Evolutionary conservation across 2,329 filamentous ascomycete genomes (phyloP), one percentile per base, ranked within the genome.

Genomic region (Exophiala oligosperma): DNA sequence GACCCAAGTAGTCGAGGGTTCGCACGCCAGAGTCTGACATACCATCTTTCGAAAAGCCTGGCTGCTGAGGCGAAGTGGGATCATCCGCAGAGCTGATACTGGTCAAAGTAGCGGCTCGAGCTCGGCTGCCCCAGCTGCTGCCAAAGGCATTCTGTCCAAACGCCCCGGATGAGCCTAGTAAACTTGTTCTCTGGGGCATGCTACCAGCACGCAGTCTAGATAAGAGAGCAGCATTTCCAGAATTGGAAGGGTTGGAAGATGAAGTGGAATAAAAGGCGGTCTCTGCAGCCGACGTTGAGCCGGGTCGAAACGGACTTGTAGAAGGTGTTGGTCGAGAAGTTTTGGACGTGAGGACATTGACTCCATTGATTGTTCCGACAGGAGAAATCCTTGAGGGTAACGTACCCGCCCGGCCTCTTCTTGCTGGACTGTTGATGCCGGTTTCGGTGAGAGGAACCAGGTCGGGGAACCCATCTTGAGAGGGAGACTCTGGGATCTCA

Each of bases 401-500:
- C 2, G 94, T 99, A 66, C 94, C 94, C 60, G 94, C 94, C 72
- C 94, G 86, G 67, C 91, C 89, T 71, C 94, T 87, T 64, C 94
- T 86, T 49, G 86, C 84, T 68, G 89, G 82, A 56, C 79, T 76
- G 66, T 88, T 85, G 60, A 88, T 72, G 57, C 79, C 82, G 64
- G 87, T 83, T 64, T 88, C 83, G 7, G 87, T 82, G 43, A 89
- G 83, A 43, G 90, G 81, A 67, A 89, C 84, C 72, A 96, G 91
- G 74, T 96, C 92, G 58, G 94, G 92, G 68, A 97, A 97, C 66
- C 90, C 93, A 77, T 97, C 93, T 66, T 82, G 84, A 65, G 90
- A 94, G 32, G 94, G 94, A 37, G 93, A 97, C 77, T 99, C 94
- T 64, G 93, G 92, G 61, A 99, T 97, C 78, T 97, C 94, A 70